Percentiles rank a stretch among this genome's conserved stretches.
These are phyloP conservation scores for Aspergillus funiculosus DNA, from an alignment of 495 filamentous ascomycete species.

Conservation along the genomic window DNA sequence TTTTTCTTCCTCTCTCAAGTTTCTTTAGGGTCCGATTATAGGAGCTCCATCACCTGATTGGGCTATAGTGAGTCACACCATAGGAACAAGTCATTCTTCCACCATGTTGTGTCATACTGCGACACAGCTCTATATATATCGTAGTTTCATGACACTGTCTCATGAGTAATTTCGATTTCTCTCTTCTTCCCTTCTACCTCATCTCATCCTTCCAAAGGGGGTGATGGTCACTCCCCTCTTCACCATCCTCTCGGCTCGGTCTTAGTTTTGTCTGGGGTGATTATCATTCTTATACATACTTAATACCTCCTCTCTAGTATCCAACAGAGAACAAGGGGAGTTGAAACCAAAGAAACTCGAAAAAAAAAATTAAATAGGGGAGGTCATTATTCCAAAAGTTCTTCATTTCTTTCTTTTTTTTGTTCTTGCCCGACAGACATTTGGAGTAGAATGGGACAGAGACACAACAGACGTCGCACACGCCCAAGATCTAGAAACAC, in stretches of 20 bases:
- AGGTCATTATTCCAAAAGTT: conserved; percentile 12
- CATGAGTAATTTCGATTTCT: conserved; percentile 8
- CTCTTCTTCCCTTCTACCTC: conserved; percentile 29
- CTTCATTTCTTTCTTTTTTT: conserved; percentile 3
- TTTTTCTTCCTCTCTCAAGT: conserved; percentile 3
- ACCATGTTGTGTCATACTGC: conserved; percentile 7
- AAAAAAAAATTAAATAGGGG: no score
- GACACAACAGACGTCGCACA: conserved; percentile 45
- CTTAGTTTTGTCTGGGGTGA: no score
- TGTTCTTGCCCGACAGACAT: conserved; percentile 1
- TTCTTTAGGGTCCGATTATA: conserved; percentile 5
- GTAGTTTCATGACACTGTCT: not conserved
- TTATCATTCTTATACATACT: not conserved
- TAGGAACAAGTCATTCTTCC: conserved; percentile 14
- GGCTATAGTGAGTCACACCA: conserved; percentile 27
- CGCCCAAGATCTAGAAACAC: conserved; percentile 38
- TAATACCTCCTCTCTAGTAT: not conserved
- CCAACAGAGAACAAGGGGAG: not conserved
- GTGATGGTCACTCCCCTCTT: conserved; percentile 42
- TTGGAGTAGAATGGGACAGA: conserved; percentile 47
- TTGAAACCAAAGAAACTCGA: not conserved
- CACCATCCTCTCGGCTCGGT: no score
- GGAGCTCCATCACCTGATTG: conserved; percentile 16
- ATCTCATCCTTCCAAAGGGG: conserved; percentile 42
- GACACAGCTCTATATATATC: conserved; percentile 15